Conservation (phyloP, 805 yeast species). For the Wickerhamomyces mucosus region DNA sequence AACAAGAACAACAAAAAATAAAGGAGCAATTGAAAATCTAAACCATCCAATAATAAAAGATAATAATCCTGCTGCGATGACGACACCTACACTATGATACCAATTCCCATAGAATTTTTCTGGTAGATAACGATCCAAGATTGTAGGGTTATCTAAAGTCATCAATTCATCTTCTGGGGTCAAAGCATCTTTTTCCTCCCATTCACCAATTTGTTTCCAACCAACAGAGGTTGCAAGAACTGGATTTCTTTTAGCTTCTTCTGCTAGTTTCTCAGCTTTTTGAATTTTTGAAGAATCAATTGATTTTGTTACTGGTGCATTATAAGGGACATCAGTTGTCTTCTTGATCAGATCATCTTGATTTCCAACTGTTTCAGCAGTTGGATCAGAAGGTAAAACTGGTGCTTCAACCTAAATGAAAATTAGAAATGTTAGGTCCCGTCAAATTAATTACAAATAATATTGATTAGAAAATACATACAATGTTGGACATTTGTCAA, state of each 20-base stretch:
- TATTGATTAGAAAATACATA: too few relatives aligned
- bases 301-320: slow-evolving; percentile 5
- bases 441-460: neutral
- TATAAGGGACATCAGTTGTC: slow-evolving; percentile 2
- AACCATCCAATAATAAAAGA: slow-evolving; percentile 78
- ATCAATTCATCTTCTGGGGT: slow-evolving; percentile 59
- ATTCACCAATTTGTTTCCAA: slow-evolving; percentile 91
- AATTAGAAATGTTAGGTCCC: neutral
- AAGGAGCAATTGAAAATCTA: slow-evolving; percentile 69
- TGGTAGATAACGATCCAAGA: slow-evolving; percentile 69
- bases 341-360: slow-evolving; percentile 14
- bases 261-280: slow-evolving; percentile 19
- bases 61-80: slow-evolving; percentile 55
- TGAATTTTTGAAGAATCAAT: slow-evolving; percentile 12
- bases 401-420: slow-evolving; percentile 5
- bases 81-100: slow-evolving; percentile 81
- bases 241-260: slow-evolving; percentile 30
- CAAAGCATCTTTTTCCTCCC: slow-evolving; percentile 61
- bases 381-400: slow-evolving; percentile 12
- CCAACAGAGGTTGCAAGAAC: slow-evolving; percentile 71
- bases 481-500: too few relatives aligned
- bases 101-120: slow-evolving; percentile 84
- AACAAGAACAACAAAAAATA: slow-evolving; percentile 60
- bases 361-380: slow-evolving; percentile 9
- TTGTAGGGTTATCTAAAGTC: slow-evolving; percentile 65